Conservation (phyloP, 2,329 filamentous ascomycete species). For the Fusarium domesticum region DNA sequence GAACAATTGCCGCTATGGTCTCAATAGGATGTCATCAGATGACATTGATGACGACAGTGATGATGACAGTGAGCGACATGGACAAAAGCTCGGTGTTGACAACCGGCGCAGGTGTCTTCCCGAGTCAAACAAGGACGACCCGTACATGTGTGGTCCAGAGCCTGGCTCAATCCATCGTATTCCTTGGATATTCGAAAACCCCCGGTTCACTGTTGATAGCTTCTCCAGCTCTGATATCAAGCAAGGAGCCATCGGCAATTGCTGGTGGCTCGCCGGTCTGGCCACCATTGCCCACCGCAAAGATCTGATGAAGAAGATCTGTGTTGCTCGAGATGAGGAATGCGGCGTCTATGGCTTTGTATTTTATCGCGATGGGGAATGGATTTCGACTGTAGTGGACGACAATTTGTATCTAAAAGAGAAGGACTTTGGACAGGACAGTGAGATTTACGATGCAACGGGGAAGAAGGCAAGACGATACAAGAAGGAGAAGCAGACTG, state of each 20-base stretch:
- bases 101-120: slow-evolving; percentile 13
- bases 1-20: slow-evolving; percentile 40
- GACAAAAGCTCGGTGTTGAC: slow-evolving; percentile 9
- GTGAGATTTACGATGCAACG: slow-evolving; percentile 38
- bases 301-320: slow-evolving; percentile 63
- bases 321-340: slow-evolving; percentile 63
- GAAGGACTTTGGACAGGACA: slow-evolving; percentile 41
- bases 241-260: slow-evolving; percentile 58
- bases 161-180: slow-evolving; percentile 43
- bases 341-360: slow-evolving; percentile 73
- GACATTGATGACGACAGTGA: slow-evolving; percentile 10
- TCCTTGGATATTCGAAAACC: slow-evolving; percentile 43
- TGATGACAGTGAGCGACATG: slow-evolving; percentile 2
- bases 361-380: slow-evolving; percentile 68
- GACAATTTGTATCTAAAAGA: slow-evolving; percentile 52
- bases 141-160: slow-evolving; percentile 4
- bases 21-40: slow-evolving; percentile 10
- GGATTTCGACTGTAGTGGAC: slow-evolving; percentile 69
- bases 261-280: slow-evolving; percentile 70
- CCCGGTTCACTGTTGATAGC: slow-evolving; percentile 40
- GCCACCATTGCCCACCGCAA: slow-evolving; percentile 65
- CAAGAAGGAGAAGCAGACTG: slow-evolving; percentile 61
- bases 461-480: slow-evolving; percentile 58
- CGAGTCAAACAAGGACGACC: slow-evolving; percentile 2
- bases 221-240: slow-evolving; percentile 42